These are phyloP conservation scores for Spatholobus suberectus DNA, from an alignment of 306 rosid species.

Conservation along the genomic window DNA sequence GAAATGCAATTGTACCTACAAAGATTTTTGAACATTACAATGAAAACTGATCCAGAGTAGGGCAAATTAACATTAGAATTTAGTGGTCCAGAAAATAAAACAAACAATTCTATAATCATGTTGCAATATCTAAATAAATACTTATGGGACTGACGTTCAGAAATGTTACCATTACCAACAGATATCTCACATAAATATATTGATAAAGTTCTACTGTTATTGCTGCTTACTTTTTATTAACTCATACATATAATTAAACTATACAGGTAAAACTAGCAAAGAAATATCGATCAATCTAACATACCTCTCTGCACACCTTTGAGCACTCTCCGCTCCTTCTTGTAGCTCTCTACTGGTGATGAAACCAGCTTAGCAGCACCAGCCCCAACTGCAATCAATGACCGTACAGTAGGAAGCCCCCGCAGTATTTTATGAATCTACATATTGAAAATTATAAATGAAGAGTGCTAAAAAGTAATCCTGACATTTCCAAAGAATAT, in stretches of 20 bases:
- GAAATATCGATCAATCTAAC: constrained; percentile 30
- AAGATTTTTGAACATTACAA: neutral
- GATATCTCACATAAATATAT: constrained; percentile 6
- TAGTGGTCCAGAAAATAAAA: neutral
- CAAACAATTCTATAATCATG: constrained; percentile 27
- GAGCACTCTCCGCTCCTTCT: constrained; percentile 86
- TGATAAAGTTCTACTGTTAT: constrained; percentile 18
- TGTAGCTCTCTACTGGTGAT: constrained; percentile 89
- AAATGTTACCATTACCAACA: constrained; percentile 26
- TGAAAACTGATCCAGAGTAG: constrained; percentile 17
- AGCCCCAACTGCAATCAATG: constrained; percentile 80
- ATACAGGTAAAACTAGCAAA: constrained; percentile 19
- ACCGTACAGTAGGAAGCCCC: constrained; percentile 86
- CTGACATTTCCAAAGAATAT: constrained; percentile 30
- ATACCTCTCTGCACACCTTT: constrained; percentile 99
- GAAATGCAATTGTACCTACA: constrained; percentile 92
- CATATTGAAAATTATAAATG: constrained; percentile 38
- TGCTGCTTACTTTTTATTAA: constrained; percentile 30
- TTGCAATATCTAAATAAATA: constrained; percentile 7
- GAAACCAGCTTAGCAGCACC: constrained; percentile 93
- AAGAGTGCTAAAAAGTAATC: constrained; percentile 38
- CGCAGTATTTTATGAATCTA: constrained; percentile 83
- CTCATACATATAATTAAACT: neutral
- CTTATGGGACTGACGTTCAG: neutral
- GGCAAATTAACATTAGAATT: constrained; percentile 17